Base-by-base conservation (phyloP, 495 filamentous ascomycete genomes). In the Glonium stellatum region DNA sequence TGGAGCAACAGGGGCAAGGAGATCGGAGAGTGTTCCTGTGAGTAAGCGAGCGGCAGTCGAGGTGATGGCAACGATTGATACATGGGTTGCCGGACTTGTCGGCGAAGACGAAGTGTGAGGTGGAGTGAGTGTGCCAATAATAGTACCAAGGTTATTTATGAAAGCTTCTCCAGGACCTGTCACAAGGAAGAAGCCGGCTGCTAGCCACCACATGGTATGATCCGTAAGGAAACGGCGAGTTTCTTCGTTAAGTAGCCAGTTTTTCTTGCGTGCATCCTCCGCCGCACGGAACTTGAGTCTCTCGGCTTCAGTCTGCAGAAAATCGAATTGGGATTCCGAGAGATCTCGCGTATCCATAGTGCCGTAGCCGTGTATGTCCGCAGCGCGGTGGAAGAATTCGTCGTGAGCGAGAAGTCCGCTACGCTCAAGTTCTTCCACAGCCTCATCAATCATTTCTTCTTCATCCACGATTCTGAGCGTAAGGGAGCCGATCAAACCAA, bases 121-220 rank as follows among this genome's bases (percentile, higher is more conserved):
- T 0, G 89, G 85, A 56, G 85, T 88, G 10, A 97, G 77, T 1
- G 93, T 91, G 60, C 87, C 86, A 67, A 96, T 89, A 58, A 98
- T 85, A 21, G 92, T 95, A 46, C 93, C 93, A 49, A 98, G 72
- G 65, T 98, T 98, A 75, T 97, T 98, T 67, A 97, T 90, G 73
- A 96, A 98, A 9, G 91, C 86, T 77, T 98, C 93, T 19, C 92
- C 92, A 0, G 93, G 92, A 3, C 93, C 93, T 53, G 88, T 90
- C 60, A 95, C 88, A 62, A 97, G 79, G 80, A 97, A 95, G 75
- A 98, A 95, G 22, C 92, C 93, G 1, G 84, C 71, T 0, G 91
- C 89, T 58, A 98, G 83, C 75, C 81, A 88, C 93, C 93, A 97
- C 92, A 97, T 96, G 11, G 90, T 95, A 58, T 81, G 84, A 63